Percentiles rank a stretch among this genome's conserved stretches.
Evolutionary conservation across 805 yeast species (phyloP).

Genomic region (Yarrowia yakushimensis): DNA sequence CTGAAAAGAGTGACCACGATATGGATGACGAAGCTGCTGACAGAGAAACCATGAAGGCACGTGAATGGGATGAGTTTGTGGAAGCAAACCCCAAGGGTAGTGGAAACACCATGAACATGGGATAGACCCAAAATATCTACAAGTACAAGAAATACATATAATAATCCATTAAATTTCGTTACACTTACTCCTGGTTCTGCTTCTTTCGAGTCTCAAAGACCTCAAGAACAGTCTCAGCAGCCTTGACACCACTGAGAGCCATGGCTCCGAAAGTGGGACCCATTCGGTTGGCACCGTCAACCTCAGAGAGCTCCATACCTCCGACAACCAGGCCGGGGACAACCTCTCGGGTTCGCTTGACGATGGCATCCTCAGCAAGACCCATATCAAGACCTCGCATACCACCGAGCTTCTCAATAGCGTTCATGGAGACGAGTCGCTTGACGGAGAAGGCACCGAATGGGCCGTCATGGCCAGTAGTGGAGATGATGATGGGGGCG

Average conservation of each 20-base stretch:
- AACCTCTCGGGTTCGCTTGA: conserved; percentile 62
- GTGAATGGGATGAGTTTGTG: conserved; percentile 92
- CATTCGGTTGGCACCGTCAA: conserved; percentile 76
- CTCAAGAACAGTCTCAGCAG: conserved; percentile 50
- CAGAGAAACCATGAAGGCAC: conserved; percentile 63
- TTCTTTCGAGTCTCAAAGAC: conserved; percentile 32
- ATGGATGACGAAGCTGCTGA: conserved; percentile 67
- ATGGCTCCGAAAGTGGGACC: conserved; percentile 83
- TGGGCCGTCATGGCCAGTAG: conserved; percentile 82
- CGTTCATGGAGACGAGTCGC: conserved; percentile 54
- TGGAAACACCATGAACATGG: conserved; percentile 78
- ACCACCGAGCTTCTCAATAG: conserved; percentile 51
- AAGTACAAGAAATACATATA: neutral
- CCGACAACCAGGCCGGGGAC: conserved; percentile 62
- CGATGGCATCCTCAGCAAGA: conserved; percentile 71
- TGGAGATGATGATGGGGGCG: conserved; percentile 57
- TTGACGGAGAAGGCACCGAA: conserved; percentile 77
- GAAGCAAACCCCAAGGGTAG: conserved; percentile 84
- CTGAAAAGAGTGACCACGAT: conserved; percentile 42
- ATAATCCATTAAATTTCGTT: neutral
- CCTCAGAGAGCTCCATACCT: conserved; percentile 78
- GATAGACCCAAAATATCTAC: conserved; percentile 43
- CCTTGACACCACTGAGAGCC: conserved; percentile 75
- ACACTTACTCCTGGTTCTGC: conserved; percentile 30
- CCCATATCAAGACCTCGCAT: conserved; percentile 82